Conservation (phyloP, 768 basidiomycete genomes). For the Phylloporus sp. region DNA sequence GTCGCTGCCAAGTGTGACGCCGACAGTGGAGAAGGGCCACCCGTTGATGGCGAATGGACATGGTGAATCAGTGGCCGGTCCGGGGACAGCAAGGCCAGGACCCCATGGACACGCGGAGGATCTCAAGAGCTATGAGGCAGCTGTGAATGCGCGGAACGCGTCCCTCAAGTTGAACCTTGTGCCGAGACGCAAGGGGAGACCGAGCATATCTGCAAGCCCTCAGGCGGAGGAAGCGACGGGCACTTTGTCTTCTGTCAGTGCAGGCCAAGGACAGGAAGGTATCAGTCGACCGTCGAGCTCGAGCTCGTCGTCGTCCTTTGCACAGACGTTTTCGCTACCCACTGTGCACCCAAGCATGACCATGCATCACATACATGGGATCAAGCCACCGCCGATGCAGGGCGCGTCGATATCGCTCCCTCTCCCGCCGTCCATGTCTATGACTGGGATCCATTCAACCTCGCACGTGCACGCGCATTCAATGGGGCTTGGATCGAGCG, state of each 20-base stretch:
- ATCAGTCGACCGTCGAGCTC: conserved; percentile 38
- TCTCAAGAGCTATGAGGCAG: conserved; percentile 68
- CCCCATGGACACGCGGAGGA: conserved; percentile 54
- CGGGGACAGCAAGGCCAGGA: conserved; percentile 37
- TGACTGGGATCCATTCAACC: conserved; percentile 9
- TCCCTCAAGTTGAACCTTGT: conserved; percentile 56
- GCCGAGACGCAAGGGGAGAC: conserved; percentile 35
- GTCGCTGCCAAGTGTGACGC: conserved; percentile 71
- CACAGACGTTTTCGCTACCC: conserved; percentile 37
- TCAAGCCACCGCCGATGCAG: conserved; percentile 27
- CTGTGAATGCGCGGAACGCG: conserved; percentile 65
- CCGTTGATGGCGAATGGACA: conserved; percentile 19
- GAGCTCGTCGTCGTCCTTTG: conserved; percentile 37
- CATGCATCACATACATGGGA: conserved; percentile 6
- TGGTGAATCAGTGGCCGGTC: conserved; percentile 16
- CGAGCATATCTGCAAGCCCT: conserved; percentile 16
- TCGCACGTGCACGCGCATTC: conserved; percentile 3
- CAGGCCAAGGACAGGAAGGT: conserved; percentile 1
- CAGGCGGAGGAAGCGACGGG: conserved; percentile 4
- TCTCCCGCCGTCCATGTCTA: conserved; percentile 24
- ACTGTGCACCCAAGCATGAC: conserved; percentile 3
- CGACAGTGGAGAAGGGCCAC: conserved; percentile 34
- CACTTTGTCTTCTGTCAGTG: neutral
- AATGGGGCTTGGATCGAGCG: conserved; percentile 1
- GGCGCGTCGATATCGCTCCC: conserved; percentile 33